These are phyloP conservation scores for Tulasnella sp. DNA, from an alignment of 768 basidiomycete genomes.

Conservation along the genomic window DNA sequence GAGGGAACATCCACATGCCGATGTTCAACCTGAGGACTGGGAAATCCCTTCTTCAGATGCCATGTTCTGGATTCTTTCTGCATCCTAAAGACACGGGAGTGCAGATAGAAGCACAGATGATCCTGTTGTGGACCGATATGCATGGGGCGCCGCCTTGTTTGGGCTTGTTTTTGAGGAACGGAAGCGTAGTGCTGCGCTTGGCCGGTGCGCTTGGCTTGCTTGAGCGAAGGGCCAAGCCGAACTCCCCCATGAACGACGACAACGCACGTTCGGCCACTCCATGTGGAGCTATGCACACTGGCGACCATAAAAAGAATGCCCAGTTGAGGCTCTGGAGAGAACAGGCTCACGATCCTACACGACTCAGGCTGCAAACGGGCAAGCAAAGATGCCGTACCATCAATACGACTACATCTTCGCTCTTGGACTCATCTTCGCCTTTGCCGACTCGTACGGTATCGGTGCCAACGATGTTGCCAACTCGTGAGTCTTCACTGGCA, in stretches of 20 bases:
- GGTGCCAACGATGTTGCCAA: slow-evolving; percentile 36
- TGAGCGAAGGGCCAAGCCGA: not conserved
- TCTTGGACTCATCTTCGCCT: slow-evolving; percentile 36
- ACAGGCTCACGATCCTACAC: not conserved
- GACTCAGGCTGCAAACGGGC: not conserved
- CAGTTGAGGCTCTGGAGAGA: not conserved
- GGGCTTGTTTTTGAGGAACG: not conserved
- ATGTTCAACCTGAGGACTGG: not conserved
- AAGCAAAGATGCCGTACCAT: not conserved
- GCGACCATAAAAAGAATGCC: not conserved
- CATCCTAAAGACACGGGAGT: not conserved
- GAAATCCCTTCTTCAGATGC: not conserved
- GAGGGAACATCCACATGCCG: not conserved
- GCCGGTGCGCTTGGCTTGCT: not conserved
- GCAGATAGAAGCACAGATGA: too few relatives aligned
- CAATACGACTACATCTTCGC: slow-evolving; percentile 21
- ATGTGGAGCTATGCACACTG: not conserved
- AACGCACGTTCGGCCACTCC: not conserved
- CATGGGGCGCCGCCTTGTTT: not conserved
- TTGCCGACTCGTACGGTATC: slow-evolving; percentile 42
- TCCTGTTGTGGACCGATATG: too few relatives aligned
- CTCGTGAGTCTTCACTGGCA: not conserved
- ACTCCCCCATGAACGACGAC: not conserved
- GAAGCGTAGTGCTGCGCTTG: not conserved
- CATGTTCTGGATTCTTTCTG: not conserved